phyloP scores from a whole-genome alignment of 495 filamentous ascomycete genomes.

The Endocarpon pusillum region DNA sequence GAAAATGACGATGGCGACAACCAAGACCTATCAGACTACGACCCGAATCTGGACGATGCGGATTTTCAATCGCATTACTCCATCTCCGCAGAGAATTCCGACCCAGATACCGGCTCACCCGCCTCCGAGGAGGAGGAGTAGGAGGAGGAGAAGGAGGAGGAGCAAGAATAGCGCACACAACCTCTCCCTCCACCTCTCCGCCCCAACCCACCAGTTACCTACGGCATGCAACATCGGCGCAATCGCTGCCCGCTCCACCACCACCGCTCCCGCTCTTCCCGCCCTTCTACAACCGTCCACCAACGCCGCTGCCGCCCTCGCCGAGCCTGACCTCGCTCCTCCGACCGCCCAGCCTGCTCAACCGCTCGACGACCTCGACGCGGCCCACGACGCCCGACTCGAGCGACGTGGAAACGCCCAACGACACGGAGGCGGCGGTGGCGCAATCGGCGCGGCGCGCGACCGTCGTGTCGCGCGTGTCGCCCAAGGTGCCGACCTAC shows the following conservation, averaged over 20 bases:
- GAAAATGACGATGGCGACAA: not conserved
- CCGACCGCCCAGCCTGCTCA: conserved; percentile 49
- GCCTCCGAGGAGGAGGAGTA: conserved; percentile 5
- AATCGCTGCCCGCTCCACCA: conserved; percentile 19
- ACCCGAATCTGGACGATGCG: conserved; percentile 12
- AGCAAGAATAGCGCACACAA: conserved; percentile 12
- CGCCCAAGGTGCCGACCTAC: conserved; percentile 88
- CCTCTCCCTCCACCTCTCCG: conserved; percentile 23
- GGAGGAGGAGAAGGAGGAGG: conserved; percentile 4
- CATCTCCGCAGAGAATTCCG: conserved; percentile 20
- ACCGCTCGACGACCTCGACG: conserved; percentile 54
- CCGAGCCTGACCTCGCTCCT: conserved; percentile 93
- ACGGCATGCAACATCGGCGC: conserved; percentile 23
- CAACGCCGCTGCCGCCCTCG: conserved; percentile 80
- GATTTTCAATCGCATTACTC: conserved; percentile 33
- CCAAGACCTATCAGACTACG: not conserved
- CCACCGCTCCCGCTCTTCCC: conserved; percentile 35
- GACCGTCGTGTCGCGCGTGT: conserved; percentile 67
- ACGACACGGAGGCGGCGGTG: conserved; percentile 44
- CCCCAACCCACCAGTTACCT: conserved; percentile 27
- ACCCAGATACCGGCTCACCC: conserved; percentile 3
- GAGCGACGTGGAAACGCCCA: conserved; percentile 62
- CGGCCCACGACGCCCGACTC: conserved; percentile 82
- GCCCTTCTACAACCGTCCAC: conserved; percentile 76
- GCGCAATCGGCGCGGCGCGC: conserved; percentile 44